Evolutionary conservation across 805 yeast species (phyloP).

Genomic region (Candida golubevii): DNA sequence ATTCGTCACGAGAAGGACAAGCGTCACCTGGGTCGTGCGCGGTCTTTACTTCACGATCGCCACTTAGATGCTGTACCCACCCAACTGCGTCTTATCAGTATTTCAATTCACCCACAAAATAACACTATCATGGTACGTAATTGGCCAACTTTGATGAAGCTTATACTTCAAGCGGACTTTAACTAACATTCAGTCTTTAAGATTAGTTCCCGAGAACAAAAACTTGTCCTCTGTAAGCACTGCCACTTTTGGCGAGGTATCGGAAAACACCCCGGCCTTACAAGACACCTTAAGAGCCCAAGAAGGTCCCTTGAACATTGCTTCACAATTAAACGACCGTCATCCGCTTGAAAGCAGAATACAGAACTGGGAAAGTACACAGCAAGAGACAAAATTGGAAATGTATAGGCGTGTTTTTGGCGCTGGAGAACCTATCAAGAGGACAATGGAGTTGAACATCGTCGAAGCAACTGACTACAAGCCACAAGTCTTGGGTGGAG

Average conservation of each 20-base stretch:
- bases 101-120: too few species aligned
- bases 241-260: constrained; percentile 48
- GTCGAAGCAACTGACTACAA: constrained; percentile 66
- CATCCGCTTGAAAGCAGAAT: constrained; percentile 85
- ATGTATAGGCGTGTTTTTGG: constrained; percentile 82
- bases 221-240: constrained; percentile 47
- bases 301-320: constrained; percentile 57
- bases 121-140: too few species aligned
- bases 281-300: constrained; percentile 65
- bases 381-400: constrained; percentile 66
- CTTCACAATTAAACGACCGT: constrained; percentile 63
- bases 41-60: too few species aligned
- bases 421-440: constrained; percentile 86
- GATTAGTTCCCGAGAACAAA: constrained; percentile 51
- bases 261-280: constrained; percentile 64
- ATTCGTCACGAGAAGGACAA: too few species aligned
- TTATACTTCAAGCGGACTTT: too few species aligned
- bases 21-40: too few species aligned
- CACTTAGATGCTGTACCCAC: too few species aligned
- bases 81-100: too few species aligned
- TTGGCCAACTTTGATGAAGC: too few species aligned
- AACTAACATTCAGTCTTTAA: constrained; percentile 34
- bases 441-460: constrained; percentile 82
- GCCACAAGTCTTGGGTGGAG: constrained; percentile 60
- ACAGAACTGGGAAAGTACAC: constrained; percentile 74